phyloP scores from a whole-genome alignment of 257 asterid genomes.

The Salvia hispanica region DNA sequence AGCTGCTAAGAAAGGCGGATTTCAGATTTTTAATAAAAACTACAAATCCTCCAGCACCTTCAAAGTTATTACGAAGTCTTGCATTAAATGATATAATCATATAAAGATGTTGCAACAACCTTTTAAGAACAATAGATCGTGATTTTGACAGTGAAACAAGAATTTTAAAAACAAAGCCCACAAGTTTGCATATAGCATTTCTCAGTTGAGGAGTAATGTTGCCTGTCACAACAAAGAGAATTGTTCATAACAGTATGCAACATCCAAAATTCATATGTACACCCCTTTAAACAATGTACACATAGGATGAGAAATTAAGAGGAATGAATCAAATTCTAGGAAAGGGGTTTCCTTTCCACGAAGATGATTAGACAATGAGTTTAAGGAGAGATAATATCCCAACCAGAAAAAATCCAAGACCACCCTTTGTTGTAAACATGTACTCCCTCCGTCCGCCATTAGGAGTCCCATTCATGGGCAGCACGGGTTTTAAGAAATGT shows the following conservation, averaged over 20 bases:
- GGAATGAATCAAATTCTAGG: background rate
- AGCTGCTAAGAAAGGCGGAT: background rate
- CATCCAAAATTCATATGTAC: no score
- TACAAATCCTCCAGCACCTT: background rate
- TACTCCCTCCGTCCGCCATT: no score
- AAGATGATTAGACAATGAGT: background rate
- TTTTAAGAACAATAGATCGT: background rate
- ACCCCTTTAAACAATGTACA: no score
- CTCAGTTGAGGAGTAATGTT: no score
- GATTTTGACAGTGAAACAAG: background rate
- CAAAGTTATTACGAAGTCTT: background rate
- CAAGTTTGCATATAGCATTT: background rate
- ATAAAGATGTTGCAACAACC: background rate
- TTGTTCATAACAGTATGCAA: no score
- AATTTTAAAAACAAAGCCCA: background rate
- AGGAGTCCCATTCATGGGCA: no score
- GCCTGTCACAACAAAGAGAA: no score
- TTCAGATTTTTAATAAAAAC: background rate
- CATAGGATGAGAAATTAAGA: background rate
- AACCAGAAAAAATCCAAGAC: no score
- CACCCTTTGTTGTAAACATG: no score
- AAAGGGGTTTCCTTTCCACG: background rate
- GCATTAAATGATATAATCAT: background rate
- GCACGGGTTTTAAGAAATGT: no score
- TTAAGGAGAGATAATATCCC: no score